Evolutionary conservation across 202 grass and related monocot genomes (phyloP).

Genomic region (Brachypodium distachyon): DNA sequence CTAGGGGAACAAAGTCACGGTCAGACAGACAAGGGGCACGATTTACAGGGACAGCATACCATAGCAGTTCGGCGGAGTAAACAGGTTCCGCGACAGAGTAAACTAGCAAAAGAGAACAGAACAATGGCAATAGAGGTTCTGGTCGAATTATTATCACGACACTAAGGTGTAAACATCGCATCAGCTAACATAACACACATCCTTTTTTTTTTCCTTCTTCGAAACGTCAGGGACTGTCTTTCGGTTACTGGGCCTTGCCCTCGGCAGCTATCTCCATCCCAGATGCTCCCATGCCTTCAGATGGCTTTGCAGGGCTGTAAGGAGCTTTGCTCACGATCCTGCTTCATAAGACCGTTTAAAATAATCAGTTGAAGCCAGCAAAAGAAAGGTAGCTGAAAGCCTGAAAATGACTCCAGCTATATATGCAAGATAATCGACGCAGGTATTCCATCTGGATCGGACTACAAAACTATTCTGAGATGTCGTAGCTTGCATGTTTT

Average conservation of each 20-base stretch:
- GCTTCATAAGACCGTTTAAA: neutral
- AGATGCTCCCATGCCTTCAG: conserved; percentile 38
- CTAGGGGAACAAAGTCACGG: conserved; percentile 18
- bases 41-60: conserved; percentile 24
- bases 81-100: neutral
- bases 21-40: conserved; percentile 11
- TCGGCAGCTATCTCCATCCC: conserved; percentile 22
- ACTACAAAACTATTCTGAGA: neutral
- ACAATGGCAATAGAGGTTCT: conserved; percentile 16
- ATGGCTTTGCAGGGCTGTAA: conserved; percentile 49
- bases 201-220: neutral
- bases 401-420: neutral
- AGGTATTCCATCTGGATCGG: too few relatives aligned
- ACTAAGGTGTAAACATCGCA: conserved; percentile 1
- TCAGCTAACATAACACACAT: conserved; percentile 7
- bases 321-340: conserved; percentile 84
- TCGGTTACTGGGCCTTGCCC: conserved; percentile 43
- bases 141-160: conserved; percentile 33
- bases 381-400: neutral
- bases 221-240: conserved; percentile 21
- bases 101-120: neutral
- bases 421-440: neutral
- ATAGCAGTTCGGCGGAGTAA: conserved; percentile 6
- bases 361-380: neutral
- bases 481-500: neutral